Percentiles rank a stretch among this genome's conserved stretches.
Conservation (phyloP, 768 basidiomycete species). For the Mrakia blollopis region DNA sequence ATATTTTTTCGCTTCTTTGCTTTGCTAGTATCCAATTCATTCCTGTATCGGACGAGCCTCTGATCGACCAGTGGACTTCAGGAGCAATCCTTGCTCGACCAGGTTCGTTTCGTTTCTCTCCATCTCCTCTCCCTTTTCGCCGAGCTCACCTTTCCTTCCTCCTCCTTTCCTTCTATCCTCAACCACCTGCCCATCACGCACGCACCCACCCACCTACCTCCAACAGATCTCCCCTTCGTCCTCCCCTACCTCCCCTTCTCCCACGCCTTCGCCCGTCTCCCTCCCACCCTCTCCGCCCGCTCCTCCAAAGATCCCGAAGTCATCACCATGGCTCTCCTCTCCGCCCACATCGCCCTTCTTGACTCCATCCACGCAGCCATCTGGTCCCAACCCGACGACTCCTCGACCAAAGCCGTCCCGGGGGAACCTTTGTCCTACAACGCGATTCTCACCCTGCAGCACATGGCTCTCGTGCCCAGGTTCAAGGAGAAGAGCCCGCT, state of each 20-base stretch:
- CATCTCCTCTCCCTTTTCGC: not conserved
- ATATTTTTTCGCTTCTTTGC: not conserved
- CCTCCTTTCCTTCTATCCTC: not conserved
- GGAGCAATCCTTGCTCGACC: slow-evolving; percentile 21
- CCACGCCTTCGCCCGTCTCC: slow-evolving; percentile 23
- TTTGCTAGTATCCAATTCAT: slow-evolving; percentile 22
- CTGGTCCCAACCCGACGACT: slow-evolving; percentile 15
- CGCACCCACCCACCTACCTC: too few species aligned
- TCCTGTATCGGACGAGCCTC: slow-evolving; percentile 5
- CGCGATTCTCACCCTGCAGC: slow-evolving; percentile 15
- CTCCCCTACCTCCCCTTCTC: slow-evolving; percentile 6
- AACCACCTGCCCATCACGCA: too few species aligned
- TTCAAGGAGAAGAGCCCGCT: slow-evolving; percentile 12
- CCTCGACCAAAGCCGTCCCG: not conserved
- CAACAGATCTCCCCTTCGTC: slow-evolving; percentile 27
- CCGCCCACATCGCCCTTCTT: slow-evolving; percentile 23
- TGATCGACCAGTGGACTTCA: slow-evolving; percentile 27
- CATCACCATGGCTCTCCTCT: slow-evolving; percentile 15
- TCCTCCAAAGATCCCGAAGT: not conserved
- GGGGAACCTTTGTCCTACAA: slow-evolving; percentile 18
- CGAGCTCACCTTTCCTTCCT: not conserved
- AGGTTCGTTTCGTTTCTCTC: slow-evolving; percentile 21
- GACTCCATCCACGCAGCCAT: slow-evolving; percentile 26
- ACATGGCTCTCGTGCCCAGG: slow-evolving; percentile 23
- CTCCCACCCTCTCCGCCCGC: slow-evolving; percentile 6